These are phyloP conservation scores for Chernovozyma aurita DNA, from an alignment of 1,139 yeast genomes.

Conservation along the genomic window DNA sequence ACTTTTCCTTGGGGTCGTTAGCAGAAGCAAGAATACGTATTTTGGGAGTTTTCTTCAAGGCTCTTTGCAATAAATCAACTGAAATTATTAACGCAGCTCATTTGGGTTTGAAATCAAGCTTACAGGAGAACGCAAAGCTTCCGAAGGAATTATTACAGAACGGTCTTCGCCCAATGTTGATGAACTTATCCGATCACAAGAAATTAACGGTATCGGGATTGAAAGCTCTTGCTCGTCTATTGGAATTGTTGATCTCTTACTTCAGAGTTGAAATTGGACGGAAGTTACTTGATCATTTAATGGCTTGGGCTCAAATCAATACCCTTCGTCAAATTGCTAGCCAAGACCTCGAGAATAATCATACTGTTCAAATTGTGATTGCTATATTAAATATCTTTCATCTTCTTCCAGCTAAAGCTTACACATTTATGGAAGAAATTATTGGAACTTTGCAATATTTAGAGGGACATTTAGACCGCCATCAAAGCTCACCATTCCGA, in stretches of 20 bases:
- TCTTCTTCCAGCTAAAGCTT: slow-evolving; percentile 86
- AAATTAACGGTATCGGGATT: slow-evolving; percentile 84
- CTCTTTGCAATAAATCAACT: slow-evolving; percentile 79
- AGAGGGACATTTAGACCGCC: slow-evolving; percentile 82
- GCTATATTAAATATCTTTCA: slow-evolving; percentile 92
- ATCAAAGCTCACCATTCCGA: slow-evolving; percentile 85
- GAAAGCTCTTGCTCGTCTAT: slow-evolving; percentile 82
- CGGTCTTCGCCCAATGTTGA: slow-evolving; percentile 90
- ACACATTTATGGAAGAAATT: slow-evolving; percentile 84
- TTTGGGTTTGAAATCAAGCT: slow-evolving; percentile 75
- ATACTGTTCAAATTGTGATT: slow-evolving; percentile 78
- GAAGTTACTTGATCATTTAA: slow-evolving; percentile 84
- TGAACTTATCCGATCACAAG: slow-evolving; percentile 92
- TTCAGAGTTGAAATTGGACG: slow-evolving; percentile 96
- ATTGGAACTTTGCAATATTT: slow-evolving; percentile 69
- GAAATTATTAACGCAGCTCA: slow-evolving; percentile 94
- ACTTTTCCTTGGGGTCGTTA: slow-evolving; percentile 69
- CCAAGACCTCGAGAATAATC: slow-evolving; percentile 73
- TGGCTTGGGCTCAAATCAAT: slow-evolving; percentile 93
- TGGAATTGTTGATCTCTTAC: slow-evolving; percentile 84
- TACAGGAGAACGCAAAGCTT: slow-evolving; percentile 80
- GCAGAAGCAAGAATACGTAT: slow-evolving; percentile 83
- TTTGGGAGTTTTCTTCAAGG: slow-evolving; percentile 90
- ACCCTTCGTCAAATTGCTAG: slow-evolving; percentile 67
- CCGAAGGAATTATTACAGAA: slow-evolving; percentile 92